Evolutionary conservation across 129 eudicot genomes (phyloP), one percentile per base, ranked within the genome.

Genomic region (Helianthus annuus): DNA sequence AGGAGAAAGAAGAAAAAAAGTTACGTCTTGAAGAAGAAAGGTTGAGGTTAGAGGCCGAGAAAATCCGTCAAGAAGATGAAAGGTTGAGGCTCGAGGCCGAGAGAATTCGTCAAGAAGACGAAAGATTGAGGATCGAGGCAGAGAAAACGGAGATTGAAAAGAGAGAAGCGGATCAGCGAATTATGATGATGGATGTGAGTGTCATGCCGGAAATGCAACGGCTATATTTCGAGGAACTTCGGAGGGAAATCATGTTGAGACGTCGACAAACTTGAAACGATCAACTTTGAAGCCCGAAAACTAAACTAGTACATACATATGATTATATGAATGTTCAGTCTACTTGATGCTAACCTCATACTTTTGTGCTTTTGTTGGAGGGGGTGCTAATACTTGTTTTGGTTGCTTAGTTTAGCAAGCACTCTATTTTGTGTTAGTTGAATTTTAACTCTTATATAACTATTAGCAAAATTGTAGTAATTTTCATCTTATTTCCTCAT

Each of bases 391-490:
- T 42, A 7, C 46, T 9, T 42, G 7, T 42, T 42, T 42, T 42
- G 46, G 46, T 42, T 42, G 10, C 46, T 42, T 42, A 42, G 10
- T 42, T 42, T 42, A 42, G 46, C 45, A 40, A 40, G 45, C 55
- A 74, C 64, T 58, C 53, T 56, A 56, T 27, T 45, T 0, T 46
- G 42, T 44, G 13, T 57, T 44, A 24, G 61, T 68, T 2, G 44
- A 67, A 58, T 68, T 58, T 16, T 17, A 12, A 44, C 17, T 46
- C 44, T 5, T 34, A 32, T 68, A 48, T 58, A 48, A 46, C 49
- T 27, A 36, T 34, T 48, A 48, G 51, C 34, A 72, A 60, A 60
- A 29, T 0, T 60, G 48, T 73, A 48, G 77, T 62, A 19, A 19
- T 19, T 19, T 19, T 19, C 22, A 19, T 39, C 45, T 39, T 39